These are phyloP conservation scores for Coemansia sp. DNA, from an alignment of 192 early-diverging fungal species.

Conservation along the genomic window DNA sequence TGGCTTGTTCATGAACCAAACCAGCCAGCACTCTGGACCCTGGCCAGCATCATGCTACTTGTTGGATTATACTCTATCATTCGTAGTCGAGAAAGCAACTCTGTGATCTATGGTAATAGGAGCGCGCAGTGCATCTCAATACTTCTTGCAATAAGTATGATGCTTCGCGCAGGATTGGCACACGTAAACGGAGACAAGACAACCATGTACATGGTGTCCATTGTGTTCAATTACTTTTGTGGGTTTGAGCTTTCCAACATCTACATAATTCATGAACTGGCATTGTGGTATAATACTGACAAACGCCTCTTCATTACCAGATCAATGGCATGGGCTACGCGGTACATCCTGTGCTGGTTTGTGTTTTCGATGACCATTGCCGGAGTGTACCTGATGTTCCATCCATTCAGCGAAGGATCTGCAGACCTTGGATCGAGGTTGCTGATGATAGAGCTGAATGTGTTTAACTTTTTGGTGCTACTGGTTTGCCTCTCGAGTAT, in stretches of 20 bases:
- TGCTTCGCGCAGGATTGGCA: slow-evolving; percentile 26
- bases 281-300: no score
- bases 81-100: no score
- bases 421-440: neutral
- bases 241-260: neutral
- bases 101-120: neutral
- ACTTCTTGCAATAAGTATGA: slow-evolving; percentile 19
- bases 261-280: no score
- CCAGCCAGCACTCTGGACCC: slow-evolving; percentile 15
- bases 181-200: slow-evolving; percentile 13
- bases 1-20: slow-evolving; percentile 29
- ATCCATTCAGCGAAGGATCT: neutral
- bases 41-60: slow-evolving; percentile 19
- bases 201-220: slow-evolving; percentile 23
- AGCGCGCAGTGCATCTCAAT: neutral
- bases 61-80: slow-evolving; percentile 3
- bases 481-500: neutral
- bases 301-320: no score
- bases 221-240: slow-evolving; percentile 25
- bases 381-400: slow-evolving; percentile 1
- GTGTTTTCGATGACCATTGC: neutral
- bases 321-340: no score
- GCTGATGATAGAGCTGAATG: slow-evolving; percentile 1
- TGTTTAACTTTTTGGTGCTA: neutral
- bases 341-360: neutral